Percentiles rank a stretch among this genome's conserved stretches.
These are phyloP conservation scores for Crucihimalaya himalaica DNA, from an alignment of 345 rosid species.

Conservation along the genomic window DNA sequence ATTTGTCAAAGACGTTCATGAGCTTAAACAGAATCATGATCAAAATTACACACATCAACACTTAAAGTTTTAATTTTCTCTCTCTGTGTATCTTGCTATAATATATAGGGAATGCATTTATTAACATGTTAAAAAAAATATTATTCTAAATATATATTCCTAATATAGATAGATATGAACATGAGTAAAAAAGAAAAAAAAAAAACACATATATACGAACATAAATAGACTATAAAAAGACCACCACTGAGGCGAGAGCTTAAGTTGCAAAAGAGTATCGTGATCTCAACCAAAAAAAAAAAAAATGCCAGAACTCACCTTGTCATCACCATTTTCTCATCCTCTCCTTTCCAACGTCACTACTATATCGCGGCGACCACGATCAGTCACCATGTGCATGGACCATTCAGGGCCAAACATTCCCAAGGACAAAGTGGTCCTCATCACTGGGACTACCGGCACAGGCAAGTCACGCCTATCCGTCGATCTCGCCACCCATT, in stretches of 20 bases:
- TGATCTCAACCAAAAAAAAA: not conserved
- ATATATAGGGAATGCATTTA: too few relatives aligned
- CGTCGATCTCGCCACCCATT: conserved; percentile 59
- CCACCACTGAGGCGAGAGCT: not conserved
- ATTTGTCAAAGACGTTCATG: too few relatives aligned
- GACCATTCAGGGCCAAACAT: not conserved
- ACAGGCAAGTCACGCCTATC: conserved; percentile 73
- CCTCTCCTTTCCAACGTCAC: not conserved
- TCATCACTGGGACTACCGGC: conserved; percentile 71
- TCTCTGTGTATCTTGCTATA: too few relatives aligned
- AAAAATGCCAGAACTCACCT: not conserved
- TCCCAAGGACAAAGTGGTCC: conserved; percentile 52
- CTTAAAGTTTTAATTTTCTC: too few relatives aligned
- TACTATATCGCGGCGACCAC: not conserved
- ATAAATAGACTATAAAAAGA: too few relatives aligned
- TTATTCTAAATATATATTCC: too few relatives aligned
- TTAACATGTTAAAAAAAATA: too few relatives aligned
- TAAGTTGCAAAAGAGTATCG: not conserved
- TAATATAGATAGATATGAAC: too few relatives aligned
- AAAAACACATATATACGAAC: too few relatives aligned
- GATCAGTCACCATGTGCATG: not conserved
- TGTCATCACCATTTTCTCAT: not conserved
- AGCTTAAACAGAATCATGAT: too few relatives aligned
- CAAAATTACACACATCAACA: too few relatives aligned
- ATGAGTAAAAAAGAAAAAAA: too few relatives aligned